A percentile compares a stretch with the other conserved stretches of the same genome.
Evolutionary conservation across 345 rosid genomes (phyloP).

Genomic region (Rhizophora apiculata): DNA sequence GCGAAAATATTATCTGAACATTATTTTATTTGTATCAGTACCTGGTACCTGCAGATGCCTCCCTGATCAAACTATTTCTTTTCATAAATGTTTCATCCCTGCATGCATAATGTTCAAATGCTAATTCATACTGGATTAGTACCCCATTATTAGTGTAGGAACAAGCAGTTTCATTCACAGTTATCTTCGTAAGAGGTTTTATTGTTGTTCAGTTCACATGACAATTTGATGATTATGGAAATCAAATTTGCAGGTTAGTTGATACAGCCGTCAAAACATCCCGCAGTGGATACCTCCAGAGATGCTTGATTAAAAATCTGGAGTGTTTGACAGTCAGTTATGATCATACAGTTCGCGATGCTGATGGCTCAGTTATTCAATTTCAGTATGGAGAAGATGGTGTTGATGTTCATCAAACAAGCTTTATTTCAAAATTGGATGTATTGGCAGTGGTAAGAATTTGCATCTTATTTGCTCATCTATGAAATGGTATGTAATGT

Average conservation of each 20-base stretch:
- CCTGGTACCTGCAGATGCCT: too few relatives aligned
- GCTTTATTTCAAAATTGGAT: slow-evolving; percentile 74
- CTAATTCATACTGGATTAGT: too few relatives aligned
- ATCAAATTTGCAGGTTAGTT: slow-evolving; percentile 58
- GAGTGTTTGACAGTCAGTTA: slow-evolving; percentile 85
- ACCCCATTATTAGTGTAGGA: too few relatives aligned
- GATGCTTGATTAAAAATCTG: slow-evolving; percentile 94
- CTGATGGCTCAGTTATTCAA: slow-evolving; percentile 91
- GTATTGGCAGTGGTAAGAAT: slow-evolving; percentile 59
- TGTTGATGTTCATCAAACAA: slow-evolving; percentile 83
- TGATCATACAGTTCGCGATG: slow-evolving; percentile 94
- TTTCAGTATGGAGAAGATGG: slow-evolving; percentile 98
- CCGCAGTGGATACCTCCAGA: slow-evolving; percentile 98
- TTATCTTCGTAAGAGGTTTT: background rate
- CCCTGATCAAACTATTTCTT: too few relatives aligned
- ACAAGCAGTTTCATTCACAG: too few relatives aligned
- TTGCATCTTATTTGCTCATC: background rate
- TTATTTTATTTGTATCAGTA: too few relatives aligned
- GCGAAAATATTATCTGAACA: too few relatives aligned
- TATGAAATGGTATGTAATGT: background rate
- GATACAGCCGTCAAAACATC: slow-evolving; percentile 99
- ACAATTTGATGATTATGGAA: slow-evolving; percentile 10
- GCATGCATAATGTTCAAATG: too few relatives aligned
- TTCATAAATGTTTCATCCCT: too few relatives aligned
- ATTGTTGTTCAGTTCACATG: background rate